phyloP scores from a whole-genome alignment of 176 grass and related monocot species.

The sorghum (Sorghum bicolor) region DNA sequence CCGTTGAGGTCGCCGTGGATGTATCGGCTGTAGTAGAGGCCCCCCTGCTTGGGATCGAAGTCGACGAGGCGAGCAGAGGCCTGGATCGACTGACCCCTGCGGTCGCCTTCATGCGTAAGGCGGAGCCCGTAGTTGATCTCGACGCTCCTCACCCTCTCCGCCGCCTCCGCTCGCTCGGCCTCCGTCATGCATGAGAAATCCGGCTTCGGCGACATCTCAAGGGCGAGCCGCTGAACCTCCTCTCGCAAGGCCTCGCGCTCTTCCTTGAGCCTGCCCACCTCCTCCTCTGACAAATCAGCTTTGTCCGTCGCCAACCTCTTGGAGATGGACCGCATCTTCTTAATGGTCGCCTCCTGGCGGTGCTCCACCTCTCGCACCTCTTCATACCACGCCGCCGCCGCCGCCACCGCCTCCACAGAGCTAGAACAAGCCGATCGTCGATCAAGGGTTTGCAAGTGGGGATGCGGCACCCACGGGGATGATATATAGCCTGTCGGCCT shows the following conservation, averaged over 20 bases:
- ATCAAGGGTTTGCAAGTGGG: too few species aligned
- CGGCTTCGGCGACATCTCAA: not conserved
- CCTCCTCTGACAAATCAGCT: not conserved
- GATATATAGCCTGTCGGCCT: too few species aligned
- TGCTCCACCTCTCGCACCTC: too few species aligned
- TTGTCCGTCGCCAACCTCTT: too few species aligned
- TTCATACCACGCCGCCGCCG: too few species aligned
- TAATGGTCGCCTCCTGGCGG: too few species aligned
- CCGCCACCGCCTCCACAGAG: too few species aligned
- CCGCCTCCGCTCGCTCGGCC: not conserved
- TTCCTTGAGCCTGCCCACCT: not conserved
- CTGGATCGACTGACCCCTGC: rapidly evolving
- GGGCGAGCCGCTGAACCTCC: rapidly evolving
- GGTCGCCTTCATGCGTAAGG: not conserved
- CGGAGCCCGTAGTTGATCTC: not conserved
- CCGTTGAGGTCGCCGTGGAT: rapidly evolving
- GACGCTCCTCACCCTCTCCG: not conserved
- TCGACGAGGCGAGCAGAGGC: not conserved
- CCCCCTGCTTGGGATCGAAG: not conserved
- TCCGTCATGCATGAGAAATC: not conserved
- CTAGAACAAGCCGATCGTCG: too few species aligned
- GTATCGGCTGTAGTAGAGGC: not conserved
- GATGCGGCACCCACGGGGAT: too few species aligned
- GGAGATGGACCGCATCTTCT: too few species aligned
- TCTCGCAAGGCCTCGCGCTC: not conserved